Evolutionary conservation across 2,329 filamentous ascomycete genomes (phyloP).

Genomic region (Penicillium palitans): DNA sequence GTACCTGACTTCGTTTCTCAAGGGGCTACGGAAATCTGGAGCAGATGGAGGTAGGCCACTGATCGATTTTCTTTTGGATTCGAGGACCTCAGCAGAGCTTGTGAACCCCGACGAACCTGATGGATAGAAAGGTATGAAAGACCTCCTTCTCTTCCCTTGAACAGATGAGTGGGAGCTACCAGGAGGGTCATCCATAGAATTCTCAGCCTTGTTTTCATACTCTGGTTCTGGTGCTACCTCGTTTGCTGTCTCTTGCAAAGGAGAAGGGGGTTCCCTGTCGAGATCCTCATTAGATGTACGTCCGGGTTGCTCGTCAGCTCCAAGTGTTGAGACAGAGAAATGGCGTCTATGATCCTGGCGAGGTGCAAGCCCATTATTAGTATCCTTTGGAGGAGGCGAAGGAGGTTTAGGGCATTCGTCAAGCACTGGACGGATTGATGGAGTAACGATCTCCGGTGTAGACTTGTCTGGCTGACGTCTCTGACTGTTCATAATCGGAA

Average conservation of each 20-base stretch:
- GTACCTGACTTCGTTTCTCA: slow-evolving; percentile 29
- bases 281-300: slow-evolving; percentile 3
- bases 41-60: slow-evolving; percentile 19
- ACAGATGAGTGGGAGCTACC: background rate
- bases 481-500: background rate
- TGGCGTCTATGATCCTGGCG: slow-evolving; percentile 15
- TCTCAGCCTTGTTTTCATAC: background rate
- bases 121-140: slow-evolving; percentile 5
- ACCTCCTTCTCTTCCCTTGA: background rate
- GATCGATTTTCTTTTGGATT: slow-evolving; percentile 25
- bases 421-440: slow-evolving; percentile 19
- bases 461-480: background rate
- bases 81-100: slow-evolving; percentile 20
- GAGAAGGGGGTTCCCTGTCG: slow-evolving; percentile 21
- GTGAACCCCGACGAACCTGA: slow-evolving; percentile 1
- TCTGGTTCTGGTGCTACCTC: background rate
- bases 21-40: slow-evolving; percentile 23
- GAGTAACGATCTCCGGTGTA: background rate
- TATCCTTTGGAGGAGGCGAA: slow-evolving; percentile 12
- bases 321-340: slow-evolving; percentile 32
- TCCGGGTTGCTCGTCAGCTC: slow-evolving; percentile 17
- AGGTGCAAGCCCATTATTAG: slow-evolving; percentile 8
- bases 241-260: slow-evolving; percentile 9
- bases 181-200: slow-evolving; percentile 1
- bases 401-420: slow-evolving; percentile 11